These are phyloP conservation scores for Trapa bicornis DNA, from an alignment of 345 rosid genomes.

Conservation along the genomic window DNA sequence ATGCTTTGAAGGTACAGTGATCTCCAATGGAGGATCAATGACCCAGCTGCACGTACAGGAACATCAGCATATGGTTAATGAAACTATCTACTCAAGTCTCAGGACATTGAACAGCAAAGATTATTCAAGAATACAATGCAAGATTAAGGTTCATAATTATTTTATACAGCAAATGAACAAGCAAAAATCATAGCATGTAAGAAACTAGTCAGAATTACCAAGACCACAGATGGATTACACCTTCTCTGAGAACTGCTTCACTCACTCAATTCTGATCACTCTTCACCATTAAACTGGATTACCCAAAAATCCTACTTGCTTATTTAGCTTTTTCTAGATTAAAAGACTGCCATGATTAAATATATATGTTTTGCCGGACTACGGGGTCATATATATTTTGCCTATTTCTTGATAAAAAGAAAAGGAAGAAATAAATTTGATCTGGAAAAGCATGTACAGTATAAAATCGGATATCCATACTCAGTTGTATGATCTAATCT, in stretches of 20 bases:
- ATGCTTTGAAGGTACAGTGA: slow-evolving; percentile 70
- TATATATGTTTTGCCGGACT: too few species aligned
- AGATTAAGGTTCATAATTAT: background rate
- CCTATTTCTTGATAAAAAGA: too few species aligned
- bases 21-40: slow-evolving; percentile 80
- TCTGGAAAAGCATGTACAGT: too few species aligned
- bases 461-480: too few species aligned
- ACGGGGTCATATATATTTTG: too few species aligned
- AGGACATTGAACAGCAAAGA: background rate
- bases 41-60: slow-evolving; percentile 50
- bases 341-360: background rate
- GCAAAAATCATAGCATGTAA: background rate
- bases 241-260: too few species aligned
- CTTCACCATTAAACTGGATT: too few species aligned
- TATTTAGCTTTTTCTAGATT: background rate
- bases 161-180: background rate
- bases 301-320: too few species aligned
- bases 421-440: too few species aligned
- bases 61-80: background rate
- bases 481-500: too few species aligned
- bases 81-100: background rate
- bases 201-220: background rate
- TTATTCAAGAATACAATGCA: background rate
- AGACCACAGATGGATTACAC: background rate
- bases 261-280: too few species aligned